Evolutionary conservation across 1,284 basidiomycete genomes (phyloP).

Genomic region (Ceratobasidium theobromae): DNA sequence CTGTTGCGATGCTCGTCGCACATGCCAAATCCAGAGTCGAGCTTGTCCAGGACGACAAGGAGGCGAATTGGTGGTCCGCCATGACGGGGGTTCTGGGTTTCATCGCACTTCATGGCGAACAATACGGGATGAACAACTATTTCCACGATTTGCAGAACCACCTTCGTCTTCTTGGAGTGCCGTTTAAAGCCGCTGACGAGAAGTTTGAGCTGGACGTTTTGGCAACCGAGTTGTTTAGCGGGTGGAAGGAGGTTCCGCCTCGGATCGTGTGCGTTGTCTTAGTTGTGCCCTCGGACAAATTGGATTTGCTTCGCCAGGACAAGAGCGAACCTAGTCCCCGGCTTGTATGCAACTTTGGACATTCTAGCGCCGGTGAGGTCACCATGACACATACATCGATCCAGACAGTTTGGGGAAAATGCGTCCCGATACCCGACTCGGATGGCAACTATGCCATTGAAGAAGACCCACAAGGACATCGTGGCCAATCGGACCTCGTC

Average conservation of each 20-base stretch:
- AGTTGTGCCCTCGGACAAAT: background rate
- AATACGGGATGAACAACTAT: background rate
- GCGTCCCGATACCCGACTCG: background rate
- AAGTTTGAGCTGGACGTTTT: background rate
- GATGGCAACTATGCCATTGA: background rate
- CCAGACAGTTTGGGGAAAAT: constrained; percentile 15
- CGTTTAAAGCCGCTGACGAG: background rate
- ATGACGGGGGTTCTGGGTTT: background rate
- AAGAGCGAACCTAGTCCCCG: background rate
- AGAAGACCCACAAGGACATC: constrained; percentile 1
- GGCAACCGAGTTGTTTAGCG: background rate
- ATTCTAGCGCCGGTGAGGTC: background rate
- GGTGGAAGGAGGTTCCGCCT: background rate
- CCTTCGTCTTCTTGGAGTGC: background rate
- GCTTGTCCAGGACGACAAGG: constrained; percentile 41
- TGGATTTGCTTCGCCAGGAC: constrained; percentile 1
- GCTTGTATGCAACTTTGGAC: constrained; percentile 10
- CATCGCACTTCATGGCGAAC: background rate
- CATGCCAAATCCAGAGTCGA: constrained; percentile 45
- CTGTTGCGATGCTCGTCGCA: constrained; percentile 50
- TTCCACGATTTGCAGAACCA: background rate
- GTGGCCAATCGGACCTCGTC: background rate
- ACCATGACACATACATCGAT: background rate
- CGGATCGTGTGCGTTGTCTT: background rate
- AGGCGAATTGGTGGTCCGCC: background rate